Conservation (phyloP, 2,329 filamentous ascomycete species). For the Sarocladiaceae sp. region DNA sequence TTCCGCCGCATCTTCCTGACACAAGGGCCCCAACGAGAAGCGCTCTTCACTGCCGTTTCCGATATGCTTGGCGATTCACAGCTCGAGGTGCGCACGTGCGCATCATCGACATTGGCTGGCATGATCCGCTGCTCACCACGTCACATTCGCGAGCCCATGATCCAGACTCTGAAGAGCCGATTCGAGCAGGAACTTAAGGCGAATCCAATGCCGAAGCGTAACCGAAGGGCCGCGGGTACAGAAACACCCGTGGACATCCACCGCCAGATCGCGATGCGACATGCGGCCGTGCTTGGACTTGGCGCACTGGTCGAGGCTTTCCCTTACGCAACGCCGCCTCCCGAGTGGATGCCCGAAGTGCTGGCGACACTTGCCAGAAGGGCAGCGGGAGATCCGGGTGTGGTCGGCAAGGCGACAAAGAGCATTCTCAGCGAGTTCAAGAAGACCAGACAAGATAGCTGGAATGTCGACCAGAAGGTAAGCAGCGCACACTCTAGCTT, state of each 20-base stretch:
- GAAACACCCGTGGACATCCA: constrained; percentile 66
- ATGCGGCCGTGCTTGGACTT: constrained; percentile 86
- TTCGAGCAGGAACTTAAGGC: constrained; percentile 73
- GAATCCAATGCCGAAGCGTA: constrained; percentile 80
- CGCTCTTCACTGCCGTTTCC: constrained; percentile 86
- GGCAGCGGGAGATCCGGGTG: constrained; percentile 81
- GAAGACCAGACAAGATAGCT: constrained; percentile 98
- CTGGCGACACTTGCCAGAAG: constrained; percentile 77
- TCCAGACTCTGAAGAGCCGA: constrained; percentile 66
- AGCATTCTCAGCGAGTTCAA: constrained; percentile 93
- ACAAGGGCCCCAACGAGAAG: constrained; percentile 63
- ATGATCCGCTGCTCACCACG: constrained; percentile 96
- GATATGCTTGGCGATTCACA: constrained; percentile 90
- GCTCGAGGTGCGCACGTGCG: constrained; percentile 88
- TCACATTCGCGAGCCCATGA: constrained; percentile 69
- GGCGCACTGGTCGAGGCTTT: constrained; percentile 92
- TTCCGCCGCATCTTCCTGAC: constrained; percentile 93
- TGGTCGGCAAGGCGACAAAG: constrained; percentile 95
- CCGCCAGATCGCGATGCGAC: constrained; percentile 71
- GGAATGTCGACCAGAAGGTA: constrained; percentile 97
- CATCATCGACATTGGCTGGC: constrained; percentile 86
- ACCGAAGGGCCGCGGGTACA: constrained; percentile 52
- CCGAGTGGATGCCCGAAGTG: constrained; percentile 88
- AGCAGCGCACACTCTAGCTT: constrained; percentile 23
- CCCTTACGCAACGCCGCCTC: constrained; percentile 89